These are phyloP conservation scores for Pisolithus microcarpus DNA, from an alignment of 768 basidiomycete genomes.

Conservation along the genomic window DNA sequence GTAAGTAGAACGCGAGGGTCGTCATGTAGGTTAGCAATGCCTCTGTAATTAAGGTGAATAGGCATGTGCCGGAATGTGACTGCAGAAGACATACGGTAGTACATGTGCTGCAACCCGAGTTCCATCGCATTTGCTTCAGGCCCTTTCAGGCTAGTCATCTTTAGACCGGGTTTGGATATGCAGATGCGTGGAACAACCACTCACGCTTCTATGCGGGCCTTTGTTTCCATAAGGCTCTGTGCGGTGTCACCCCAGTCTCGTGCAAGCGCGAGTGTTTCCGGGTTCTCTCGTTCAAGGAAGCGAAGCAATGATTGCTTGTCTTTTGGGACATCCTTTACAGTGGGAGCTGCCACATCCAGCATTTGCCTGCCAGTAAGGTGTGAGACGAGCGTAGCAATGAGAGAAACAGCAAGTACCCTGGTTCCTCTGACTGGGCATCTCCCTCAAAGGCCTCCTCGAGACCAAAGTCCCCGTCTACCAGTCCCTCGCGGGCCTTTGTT, in stretches of 20 bases:
- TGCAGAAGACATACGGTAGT: constrained; percentile 68
- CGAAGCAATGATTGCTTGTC: constrained; percentile 57
- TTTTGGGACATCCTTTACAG: constrained; percentile 30
- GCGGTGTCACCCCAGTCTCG: constrained; percentile 78
- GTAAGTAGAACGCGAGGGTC: constrained; percentile 85
- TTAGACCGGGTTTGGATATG: neutral
- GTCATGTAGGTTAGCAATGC: constrained; percentile 85
- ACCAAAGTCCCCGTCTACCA: constrained; percentile 81
- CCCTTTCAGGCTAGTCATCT: constrained; percentile 38
- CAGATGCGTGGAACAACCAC: constrained; percentile 7
- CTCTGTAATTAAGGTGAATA: constrained; percentile 42
- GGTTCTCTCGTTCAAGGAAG: constrained; percentile 66
- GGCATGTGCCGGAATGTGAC: neutral
- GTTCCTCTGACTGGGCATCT: constrained; percentile 19
- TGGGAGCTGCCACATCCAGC: constrained; percentile 1
- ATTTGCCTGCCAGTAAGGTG: constrained; percentile 11
- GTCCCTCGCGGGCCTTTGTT: constrained; percentile 58
- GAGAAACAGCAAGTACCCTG: constrained; percentile 18
- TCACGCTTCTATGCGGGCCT: constrained; percentile 50
- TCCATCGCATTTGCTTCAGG: constrained; percentile 45
- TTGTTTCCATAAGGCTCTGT: constrained; percentile 42
- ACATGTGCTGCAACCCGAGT: constrained; percentile 70
- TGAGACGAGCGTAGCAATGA: neutral
- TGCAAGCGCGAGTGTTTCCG: constrained; percentile 76
- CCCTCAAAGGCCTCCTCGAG: constrained; percentile 52